These are phyloP conservation scores for Hymenochaete sp. DNA, from an alignment of 1,284 basidiomycete species.

Conservation along the genomic window DNA sequence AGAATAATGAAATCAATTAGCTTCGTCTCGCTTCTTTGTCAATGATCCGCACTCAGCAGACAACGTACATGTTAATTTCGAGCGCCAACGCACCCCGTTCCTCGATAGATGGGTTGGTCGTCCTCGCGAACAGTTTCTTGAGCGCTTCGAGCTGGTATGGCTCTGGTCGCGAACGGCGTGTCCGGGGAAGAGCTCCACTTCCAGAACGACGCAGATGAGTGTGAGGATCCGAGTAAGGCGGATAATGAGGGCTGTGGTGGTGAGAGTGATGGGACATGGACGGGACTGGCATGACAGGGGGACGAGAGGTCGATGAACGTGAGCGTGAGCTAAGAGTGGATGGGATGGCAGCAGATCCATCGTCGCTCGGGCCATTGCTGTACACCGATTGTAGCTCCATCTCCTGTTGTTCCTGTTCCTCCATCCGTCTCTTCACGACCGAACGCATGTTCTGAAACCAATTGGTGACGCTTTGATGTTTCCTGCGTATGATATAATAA, in stretches of 20 bases:
- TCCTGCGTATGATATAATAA: constrained; percentile 49
- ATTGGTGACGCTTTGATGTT: constrained; percentile 66
- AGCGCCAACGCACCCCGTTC: constrained; percentile 61
- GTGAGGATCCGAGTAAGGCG: constrained; percentile 25
- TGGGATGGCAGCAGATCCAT: constrained; percentile 28
- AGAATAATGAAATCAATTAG: background rate
- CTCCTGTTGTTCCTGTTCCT: constrained; percentile 30
- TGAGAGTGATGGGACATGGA: constrained; percentile 11
- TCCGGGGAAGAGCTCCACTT: constrained; percentile 26
- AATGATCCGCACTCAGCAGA: no score
- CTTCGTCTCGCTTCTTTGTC: background rate
- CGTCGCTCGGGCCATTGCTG: background rate
- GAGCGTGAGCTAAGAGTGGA: no score
- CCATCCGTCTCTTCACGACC: constrained; percentile 57
- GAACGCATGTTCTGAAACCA: constrained; percentile 81
- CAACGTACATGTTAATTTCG: constrained; percentile 61
- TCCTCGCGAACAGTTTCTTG: constrained; percentile 57
- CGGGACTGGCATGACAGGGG: constrained; percentile 23
- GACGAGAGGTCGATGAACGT: constrained; percentile 25
- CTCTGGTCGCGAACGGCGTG: constrained; percentile 66
- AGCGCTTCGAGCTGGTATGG: constrained; percentile 66
- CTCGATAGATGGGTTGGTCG: constrained; percentile 69
- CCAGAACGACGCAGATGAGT: constrained; percentile 19
- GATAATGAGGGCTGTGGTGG: background rate
- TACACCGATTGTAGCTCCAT: constrained; percentile 7